Base-by-base conservation (phyloP, 2,329 filamentous ascomycete species). In the Fonsecaea pugnacius region DNA sequence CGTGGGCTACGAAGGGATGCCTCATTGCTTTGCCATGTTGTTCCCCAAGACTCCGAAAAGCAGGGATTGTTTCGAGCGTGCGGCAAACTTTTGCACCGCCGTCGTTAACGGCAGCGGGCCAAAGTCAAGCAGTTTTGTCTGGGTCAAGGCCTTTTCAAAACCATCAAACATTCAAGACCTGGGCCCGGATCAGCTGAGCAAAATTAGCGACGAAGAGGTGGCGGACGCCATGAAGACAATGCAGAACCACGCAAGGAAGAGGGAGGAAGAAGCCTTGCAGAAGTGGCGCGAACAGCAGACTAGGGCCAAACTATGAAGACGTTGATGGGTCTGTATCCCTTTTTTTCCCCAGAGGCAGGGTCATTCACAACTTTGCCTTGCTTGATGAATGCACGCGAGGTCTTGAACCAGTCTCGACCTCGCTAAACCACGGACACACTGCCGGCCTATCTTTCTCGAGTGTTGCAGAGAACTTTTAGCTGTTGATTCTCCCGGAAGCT, bases 391-490 rank as follows among this genome's bases (percentile, higher is more conserved):
- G 18, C 3, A 54, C 32, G 14, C 58, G 43, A 10, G 58, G 58
- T 30, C 63, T 61, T 24, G 63, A 66, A 3, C 58, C 62, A 30
- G 79, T 79, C 71, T 85, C 78, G 54, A 85, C 75, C 16, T 84
- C 81, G 54, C 81, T 77, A 87, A 88, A 91, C 89, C 88, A 91
- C 0, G 88, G 89, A 75, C 87, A 89, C n/a, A 80, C 80, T 0
- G 75, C 74, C 1, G 88, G 86, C 7, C 81, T 80, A 72, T 89
- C 83, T 38, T 83, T 79, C 32, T 86, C 83, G 76, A 89, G 82
- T 3, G 81, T 85, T 2, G 80, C 88, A 38, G 77, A 78, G 71
- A 91, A 91, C 12, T 82, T 82, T 78, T 0, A 87, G 84, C 63
- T 82, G 79, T 48, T 89, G 79, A 79, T 91, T 91, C 76, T 90